Evolutionary conservation across 129 eudicot genomes (phyloP).

Genomic region (Heracleum sosnowskyi): DNA sequence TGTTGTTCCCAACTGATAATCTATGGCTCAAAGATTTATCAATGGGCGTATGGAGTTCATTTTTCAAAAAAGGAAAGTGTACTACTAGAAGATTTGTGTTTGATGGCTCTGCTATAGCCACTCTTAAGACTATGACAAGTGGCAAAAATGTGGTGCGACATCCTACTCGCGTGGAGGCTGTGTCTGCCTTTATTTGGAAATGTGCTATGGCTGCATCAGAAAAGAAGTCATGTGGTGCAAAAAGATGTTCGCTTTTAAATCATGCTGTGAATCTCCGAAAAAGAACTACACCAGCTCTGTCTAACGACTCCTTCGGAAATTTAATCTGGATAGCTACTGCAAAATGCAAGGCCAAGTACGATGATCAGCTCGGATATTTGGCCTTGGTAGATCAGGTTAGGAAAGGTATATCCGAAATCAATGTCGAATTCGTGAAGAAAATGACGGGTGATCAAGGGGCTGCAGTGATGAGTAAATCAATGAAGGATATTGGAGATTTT

Average conservation of each 20-base stretch:
- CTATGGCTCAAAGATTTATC: constrained; percentile 50
- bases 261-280: constrained; percentile 53
- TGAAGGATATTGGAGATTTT: constrained; percentile 27
- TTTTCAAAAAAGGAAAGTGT: constrained; percentile 50
- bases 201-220: constrained; percentile 7
- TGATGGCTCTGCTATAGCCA: constrained; percentile 24
- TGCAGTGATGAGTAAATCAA: constrained; percentile 28
- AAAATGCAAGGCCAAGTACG: constrained; percentile 11
- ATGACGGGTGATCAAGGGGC: constrained; percentile 33
- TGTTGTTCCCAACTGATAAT: constrained; percentile 46
- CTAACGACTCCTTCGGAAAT: constrained; percentile 48
- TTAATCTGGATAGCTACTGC: constrained; percentile 51
- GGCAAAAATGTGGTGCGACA: not conserved
- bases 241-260: constrained; percentile 36
- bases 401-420: constrained; percentile 32
- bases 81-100: constrained; percentile 54
- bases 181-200: constrained; percentile 9
- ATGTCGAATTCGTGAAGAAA: constrained; percentile 44
- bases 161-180: not conserved
- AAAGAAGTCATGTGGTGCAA: constrained; percentile 15
- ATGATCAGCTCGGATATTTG: constrained; percentile 5
- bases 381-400: constrained; percentile 30
- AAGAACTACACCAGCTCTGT: constrained; percentile 27
- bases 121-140: constrained; percentile 19
- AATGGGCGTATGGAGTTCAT: constrained; percentile 47